These are phyloP conservation scores for Samsoniella hepiali DNA, from an alignment of 2,329 filamentous ascomycete species.

Conservation along the genomic window DNA sequence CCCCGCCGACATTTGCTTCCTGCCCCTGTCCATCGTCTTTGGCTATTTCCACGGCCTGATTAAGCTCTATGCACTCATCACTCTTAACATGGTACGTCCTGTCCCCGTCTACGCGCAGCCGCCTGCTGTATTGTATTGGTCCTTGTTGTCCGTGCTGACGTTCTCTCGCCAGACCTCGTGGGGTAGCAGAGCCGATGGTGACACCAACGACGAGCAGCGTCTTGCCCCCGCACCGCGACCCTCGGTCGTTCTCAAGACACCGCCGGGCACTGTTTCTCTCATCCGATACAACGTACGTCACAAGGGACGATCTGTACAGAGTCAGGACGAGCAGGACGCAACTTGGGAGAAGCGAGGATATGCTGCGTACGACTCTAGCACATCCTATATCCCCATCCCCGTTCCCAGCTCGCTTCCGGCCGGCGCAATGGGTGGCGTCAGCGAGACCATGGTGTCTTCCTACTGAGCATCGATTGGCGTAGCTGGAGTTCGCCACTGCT, in stretches of 20 bases:
- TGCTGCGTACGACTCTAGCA: slow-evolving; percentile 36
- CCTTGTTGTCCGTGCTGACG: slow-evolving; percentile 14
- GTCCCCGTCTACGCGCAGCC: slow-evolving; percentile 17
- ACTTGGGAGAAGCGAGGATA: slow-evolving; percentile 32
- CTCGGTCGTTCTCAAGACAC: slow-evolving; percentile 41
- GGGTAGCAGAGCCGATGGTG: slow-evolving; percentile 90
- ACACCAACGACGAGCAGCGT: slow-evolving; percentile 73
- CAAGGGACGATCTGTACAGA: slow-evolving; percentile 32
- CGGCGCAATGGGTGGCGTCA: slow-evolving; percentile 1
- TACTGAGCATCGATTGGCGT: background rate
- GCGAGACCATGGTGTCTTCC: slow-evolving; percentile 13
- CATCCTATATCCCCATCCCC: slow-evolving; percentile 33
- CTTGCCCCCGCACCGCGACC: slow-evolving; percentile 51
- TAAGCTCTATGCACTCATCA: slow-evolving; percentile 83
- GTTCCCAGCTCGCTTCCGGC: slow-evolving; percentile 12
- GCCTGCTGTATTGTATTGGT: background rate
- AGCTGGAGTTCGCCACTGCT: background rate
- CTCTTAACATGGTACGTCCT: slow-evolving; percentile 72
- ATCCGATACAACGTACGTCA: slow-evolving; percentile 46
- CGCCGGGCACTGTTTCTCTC: slow-evolving; percentile 44
- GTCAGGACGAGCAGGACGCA: slow-evolving; percentile 26
- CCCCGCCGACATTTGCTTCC: slow-evolving; percentile 73
- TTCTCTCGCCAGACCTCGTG: slow-evolving; percentile 70
- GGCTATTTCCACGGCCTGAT: slow-evolving; percentile 91
- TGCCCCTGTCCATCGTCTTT: slow-evolving; percentile 84